phyloP scores from a whole-genome alignment of 2,329 filamentous ascomycete genomes.

The Fusarium tanahbumbuense region DNA sequence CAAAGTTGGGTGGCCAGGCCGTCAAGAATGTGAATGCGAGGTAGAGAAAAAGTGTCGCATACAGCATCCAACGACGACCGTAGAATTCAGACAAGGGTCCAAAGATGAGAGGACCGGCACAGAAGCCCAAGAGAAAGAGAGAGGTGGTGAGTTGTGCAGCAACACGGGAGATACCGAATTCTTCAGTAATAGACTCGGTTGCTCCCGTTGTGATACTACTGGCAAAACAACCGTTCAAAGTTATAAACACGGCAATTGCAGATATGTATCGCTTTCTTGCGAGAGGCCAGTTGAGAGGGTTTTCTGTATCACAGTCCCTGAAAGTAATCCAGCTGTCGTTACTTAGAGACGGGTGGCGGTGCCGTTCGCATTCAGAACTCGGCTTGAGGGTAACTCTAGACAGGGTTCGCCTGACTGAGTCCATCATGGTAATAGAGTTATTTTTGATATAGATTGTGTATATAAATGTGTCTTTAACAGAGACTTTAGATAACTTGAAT shows the following conservation, averaged over 20 bases:
- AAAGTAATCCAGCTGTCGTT: background rate
- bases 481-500: accelerated
- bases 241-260: background rate
- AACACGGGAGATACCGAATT: background rate
- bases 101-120: background rate
- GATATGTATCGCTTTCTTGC: background rate
- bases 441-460: too few species aligned
- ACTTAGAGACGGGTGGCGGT: background rate
- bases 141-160: background rate
- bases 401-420: background rate
- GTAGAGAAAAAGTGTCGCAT: background rate
- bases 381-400: background rate
- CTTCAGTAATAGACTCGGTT: background rate
- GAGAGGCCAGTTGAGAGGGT: background rate
- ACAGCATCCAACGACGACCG: background rate
- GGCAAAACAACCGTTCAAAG: background rate
- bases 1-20: background rate
- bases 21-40: background rate
- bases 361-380: background rate
- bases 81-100: background rate
- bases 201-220: background rate
- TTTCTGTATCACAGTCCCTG: background rate
- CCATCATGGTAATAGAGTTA: background rate
- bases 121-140: background rate
- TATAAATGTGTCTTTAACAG: too few species aligned